Base-by-base conservation (phyloP, 2,329 filamentous ascomycete species). In the Claviceps sorghi region DNA sequence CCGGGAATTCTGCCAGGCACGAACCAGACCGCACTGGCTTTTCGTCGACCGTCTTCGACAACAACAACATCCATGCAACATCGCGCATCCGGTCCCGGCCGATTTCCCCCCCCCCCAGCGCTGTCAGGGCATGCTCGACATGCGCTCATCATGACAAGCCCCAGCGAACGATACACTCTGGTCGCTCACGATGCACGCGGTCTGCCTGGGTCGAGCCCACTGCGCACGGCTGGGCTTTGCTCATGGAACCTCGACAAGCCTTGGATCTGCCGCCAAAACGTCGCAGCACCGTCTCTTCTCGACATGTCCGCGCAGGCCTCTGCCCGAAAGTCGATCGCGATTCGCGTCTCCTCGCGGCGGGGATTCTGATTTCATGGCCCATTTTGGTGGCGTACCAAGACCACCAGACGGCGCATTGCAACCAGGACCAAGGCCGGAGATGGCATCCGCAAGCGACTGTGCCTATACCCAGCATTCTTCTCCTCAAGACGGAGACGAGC, bases 201-300 rank as follows among this genome's bases (percentile, higher is more conserved):
- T 58, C 53, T 55, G 56, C 42, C 55, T 59, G 49, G 58, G 55
- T 52, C 61, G 61, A 52, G 56, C 58, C 53, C 58, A 55, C 54
- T 56, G 55, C 53, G 48, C 54, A 52, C 61, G 60, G 58, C 57
- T 60, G 51, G 52, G 58, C 51, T 48, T 52, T 53, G 54, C 55
- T 30, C 48, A 55, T 13, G 44, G 49, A 46, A 41, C 30, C 22
- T 40, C 43, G 13, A 34, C 49, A 15, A 32, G 21, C 44, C 9
- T 48, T 29, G 32, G 40, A 40, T 21, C n/a, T 10, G 21, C 36
- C n/a, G 19, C 45, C 17, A 48, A 15, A 8, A 45, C 7, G 21
- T 19, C 45, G 29, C 52, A 53, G 38, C 48, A 46, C 21, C 15
- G 29, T 30, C 49, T 38, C 30, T 47, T 50, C 36, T 43, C 52